These are phyloP conservation scores for Talaromyces funiculosus DNA, from an alignment of 2,329 filamentous ascomycete genomes.

Conservation along the genomic window DNA sequence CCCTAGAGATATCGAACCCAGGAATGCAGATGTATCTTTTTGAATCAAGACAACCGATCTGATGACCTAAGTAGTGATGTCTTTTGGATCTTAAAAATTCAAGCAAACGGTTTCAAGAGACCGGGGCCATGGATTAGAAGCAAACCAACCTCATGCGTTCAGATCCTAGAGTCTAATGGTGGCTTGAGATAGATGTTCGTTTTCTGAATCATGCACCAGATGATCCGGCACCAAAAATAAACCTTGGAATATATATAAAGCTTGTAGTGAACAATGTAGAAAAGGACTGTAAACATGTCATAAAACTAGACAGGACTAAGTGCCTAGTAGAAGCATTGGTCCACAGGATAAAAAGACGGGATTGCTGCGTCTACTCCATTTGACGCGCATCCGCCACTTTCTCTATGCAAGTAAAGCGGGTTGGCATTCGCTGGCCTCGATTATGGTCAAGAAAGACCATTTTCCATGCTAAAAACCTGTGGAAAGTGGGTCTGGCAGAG, in stretches of 20 bases:
- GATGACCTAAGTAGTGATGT: not conserved
- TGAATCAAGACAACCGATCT: not conserved
- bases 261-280: not conserved
- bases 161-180: not conserved
- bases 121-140: not conserved
- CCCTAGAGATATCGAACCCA: not conserved
- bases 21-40: not conserved
- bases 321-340: not conserved
- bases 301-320: not conserved
- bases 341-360: not conserved
- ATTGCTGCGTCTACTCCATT: slow-evolving; percentile 5
- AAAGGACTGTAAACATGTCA: not conserved
- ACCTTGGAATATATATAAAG: too few species aligned
- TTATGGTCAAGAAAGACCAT: slow-evolving; percentile 7
- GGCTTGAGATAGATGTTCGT: not conserved
- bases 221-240: not conserved
- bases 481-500: not conserved
- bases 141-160: not conserved
- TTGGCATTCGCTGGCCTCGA: slow-evolving; percentile 1
- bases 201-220: not conserved
- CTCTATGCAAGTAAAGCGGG: not conserved
- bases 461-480: slow-evolving; percentile 4
- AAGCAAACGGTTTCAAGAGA: not conserved
- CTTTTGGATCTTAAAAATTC: not conserved
- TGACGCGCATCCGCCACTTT: slow-evolving; percentile 5